A percentile compares a stretch with the other conserved stretches of the same genome.
Conservation (phyloP, 371 early-diverging fungal genomes). For the Mucor sp. region DNA sequence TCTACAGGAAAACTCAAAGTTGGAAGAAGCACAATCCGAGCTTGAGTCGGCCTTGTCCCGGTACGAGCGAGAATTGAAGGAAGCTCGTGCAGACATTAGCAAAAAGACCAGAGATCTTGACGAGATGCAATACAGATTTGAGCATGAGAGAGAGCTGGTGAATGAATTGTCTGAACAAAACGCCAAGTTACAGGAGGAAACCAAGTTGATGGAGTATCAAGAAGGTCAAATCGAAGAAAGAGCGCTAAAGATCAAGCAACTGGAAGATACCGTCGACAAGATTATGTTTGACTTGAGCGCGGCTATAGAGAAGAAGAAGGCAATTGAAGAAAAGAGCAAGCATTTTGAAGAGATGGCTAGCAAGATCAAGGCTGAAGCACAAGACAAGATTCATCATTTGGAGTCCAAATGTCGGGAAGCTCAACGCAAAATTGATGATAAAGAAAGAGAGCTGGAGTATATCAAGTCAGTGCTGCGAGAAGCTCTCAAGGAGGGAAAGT, state of each 20-base stretch:
- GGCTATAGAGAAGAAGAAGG: slow-evolving; percentile 3
- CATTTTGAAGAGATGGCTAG: background rate
- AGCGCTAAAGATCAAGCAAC: slow-evolving; percentile 3
- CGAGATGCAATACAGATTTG: background rate
- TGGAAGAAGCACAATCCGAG: slow-evolving; percentile 4
- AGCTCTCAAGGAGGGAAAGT: background rate
- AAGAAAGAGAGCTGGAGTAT: background rate
- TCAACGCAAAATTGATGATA: background rate
- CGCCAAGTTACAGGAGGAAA: slow-evolving; percentile 1
- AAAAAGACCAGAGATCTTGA: background rate
- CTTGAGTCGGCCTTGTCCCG: background rate
- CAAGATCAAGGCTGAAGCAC: background rate
- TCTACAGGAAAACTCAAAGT: background rate
- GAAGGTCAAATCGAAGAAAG: slow-evolving; percentile 10
- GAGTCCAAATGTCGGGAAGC: background rate
- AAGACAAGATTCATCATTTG: background rate
- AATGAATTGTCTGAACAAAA: background rate
- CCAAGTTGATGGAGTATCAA: background rate
- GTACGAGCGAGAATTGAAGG: slow-evolving; percentile 8
- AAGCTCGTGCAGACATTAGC: background rate
- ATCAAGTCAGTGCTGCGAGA: background rate
- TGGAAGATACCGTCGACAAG: slow-evolving; percentile 4
- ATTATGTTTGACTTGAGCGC: slow-evolving; percentile 2
- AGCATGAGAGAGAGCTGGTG: background rate
- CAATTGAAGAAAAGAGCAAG: slow-evolving; percentile 1